Evolutionary conservation across 352 stramenopile species (phyloP).

Genomic region (Phytophthora europaea): DNA sequence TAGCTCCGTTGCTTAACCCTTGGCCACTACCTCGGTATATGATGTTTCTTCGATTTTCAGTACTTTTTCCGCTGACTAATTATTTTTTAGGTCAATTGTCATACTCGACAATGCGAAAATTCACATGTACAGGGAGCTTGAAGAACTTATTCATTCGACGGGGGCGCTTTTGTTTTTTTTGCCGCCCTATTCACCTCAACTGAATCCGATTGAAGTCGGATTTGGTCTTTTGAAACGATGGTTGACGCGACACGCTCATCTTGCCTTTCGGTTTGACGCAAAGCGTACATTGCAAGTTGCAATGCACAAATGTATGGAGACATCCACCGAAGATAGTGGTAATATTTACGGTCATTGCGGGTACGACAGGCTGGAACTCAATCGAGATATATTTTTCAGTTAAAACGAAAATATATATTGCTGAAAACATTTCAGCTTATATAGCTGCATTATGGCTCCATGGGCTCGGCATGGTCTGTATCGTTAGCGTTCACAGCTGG

Average conservation of each 20-base stretch:
- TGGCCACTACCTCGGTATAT: neutral
- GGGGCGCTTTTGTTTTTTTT: slow-evolving; percentile 1
- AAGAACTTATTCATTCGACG: neutral
- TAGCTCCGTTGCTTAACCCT: neutral
- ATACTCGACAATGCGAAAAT: neutral
- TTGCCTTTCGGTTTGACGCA: neutral
- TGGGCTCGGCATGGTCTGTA: neutral
- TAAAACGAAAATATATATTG: neutral
- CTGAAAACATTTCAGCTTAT: neutral
- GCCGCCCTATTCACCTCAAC: neutral
- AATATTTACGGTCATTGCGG: neutral
- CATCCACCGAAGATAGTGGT: neutral
- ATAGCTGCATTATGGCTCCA: neutral
- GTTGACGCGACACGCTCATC: neutral
- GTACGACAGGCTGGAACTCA: neutral
- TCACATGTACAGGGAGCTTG: neutral
- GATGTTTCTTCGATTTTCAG: neutral
- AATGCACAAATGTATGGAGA: neutral
- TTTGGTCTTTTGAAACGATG: neutral
- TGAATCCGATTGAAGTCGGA: slow-evolving; percentile 6
- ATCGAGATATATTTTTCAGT: neutral
- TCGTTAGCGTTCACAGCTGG: neutral
- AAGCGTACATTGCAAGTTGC: neutral
- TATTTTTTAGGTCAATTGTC: neutral
- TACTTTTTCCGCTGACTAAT: neutral